Evolutionary conservation across 352 stramenopile genomes (phyloP).

Genomic region (Labyrinthula sp.): DNA sequence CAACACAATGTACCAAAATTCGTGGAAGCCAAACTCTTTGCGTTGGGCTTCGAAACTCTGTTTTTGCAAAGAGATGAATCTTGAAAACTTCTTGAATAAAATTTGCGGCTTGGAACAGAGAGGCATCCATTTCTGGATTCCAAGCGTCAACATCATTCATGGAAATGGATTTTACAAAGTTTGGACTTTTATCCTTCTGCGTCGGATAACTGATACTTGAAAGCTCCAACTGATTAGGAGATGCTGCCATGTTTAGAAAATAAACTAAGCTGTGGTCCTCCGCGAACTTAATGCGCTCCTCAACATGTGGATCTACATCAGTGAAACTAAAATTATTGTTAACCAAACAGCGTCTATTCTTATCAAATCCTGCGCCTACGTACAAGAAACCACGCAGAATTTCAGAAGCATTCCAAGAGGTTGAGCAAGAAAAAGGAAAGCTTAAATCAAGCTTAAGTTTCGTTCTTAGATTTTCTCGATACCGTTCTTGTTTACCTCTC

Average conservation of each 20-base stretch:
- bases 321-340: slow-evolving; percentile 15
- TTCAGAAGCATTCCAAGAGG: slow-evolving; percentile 19
- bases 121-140: slow-evolving; percentile 12
- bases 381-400: slow-evolving; percentile 26
- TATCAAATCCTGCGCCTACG: slow-evolving; percentile 20
- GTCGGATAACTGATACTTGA: slow-evolving; percentile 16
- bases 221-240: slow-evolving; percentile 14
- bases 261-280: slow-evolving; percentile 17
- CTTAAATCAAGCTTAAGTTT: too few relatives aligned
- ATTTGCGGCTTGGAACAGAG: slow-evolving; percentile 15
- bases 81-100: slow-evolving; percentile 29
- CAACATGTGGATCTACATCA: slow-evolving; percentile 8
- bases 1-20: slow-evolving; percentile 28
- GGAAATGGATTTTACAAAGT: slow-evolving; percentile 9
- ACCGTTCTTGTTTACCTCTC: too few relatives aligned
- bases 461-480: too few relatives aligned
- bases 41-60: slow-evolving; percentile 4
- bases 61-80: slow-evolving; percentile 4
- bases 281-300: slow-evolving; percentile 1
- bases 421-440: too few relatives aligned
- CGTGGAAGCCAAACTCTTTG: too few relatives aligned
- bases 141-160: slow-evolving; percentile 23
- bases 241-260: slow-evolving; percentile 23
- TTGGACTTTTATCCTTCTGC: too few relatives aligned
- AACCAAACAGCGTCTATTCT: slow-evolving; percentile 19